Conservation (phyloP, 2,329 filamentous ascomycete genomes). For the Pyricularia pennisetigena region DNA sequence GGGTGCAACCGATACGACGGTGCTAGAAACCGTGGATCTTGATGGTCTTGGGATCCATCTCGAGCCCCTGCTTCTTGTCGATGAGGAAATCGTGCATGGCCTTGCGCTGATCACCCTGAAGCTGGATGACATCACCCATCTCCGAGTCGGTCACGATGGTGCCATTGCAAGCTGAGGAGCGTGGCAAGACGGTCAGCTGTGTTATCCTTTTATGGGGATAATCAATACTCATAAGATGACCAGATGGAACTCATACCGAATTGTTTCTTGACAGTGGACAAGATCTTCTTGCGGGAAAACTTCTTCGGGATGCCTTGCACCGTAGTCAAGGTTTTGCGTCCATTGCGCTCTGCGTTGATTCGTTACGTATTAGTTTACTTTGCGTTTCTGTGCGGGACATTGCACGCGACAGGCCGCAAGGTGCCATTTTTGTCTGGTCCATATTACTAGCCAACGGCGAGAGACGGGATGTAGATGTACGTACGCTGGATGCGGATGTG, state of each 20-base stretch:
- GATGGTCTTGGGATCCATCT: constrained; percentile 92
- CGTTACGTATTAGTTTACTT: neutral
- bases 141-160: constrained; percentile 92
- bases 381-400: too few species aligned
- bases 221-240: neutral
- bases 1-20: constrained; percentile 8
- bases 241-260: constrained; percentile 58
- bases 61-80: constrained; percentile 90
- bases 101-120: constrained; percentile 98
- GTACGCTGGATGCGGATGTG: constrained; percentile 99
- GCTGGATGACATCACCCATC: constrained; percentile 98
- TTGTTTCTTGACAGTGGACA: constrained; percentile 99
- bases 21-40: constrained; percentile 33
- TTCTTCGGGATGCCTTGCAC: constrained; percentile 98
- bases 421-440: neutral
- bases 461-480: constrained; percentile 24
- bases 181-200: constrained; percentile 28
- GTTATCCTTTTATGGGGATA: neutral
- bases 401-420: neutral
- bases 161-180: constrained; percentile 74
- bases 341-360: constrained; percentile 79
- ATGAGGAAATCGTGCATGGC: constrained; percentile 96
- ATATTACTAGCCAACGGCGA: too few species aligned
- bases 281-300: constrained; percentile 99
- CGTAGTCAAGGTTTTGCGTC: constrained; percentile 99